Base-by-base conservation (phyloP, 257 asterid species). In the Striga asiatica region DNA sequence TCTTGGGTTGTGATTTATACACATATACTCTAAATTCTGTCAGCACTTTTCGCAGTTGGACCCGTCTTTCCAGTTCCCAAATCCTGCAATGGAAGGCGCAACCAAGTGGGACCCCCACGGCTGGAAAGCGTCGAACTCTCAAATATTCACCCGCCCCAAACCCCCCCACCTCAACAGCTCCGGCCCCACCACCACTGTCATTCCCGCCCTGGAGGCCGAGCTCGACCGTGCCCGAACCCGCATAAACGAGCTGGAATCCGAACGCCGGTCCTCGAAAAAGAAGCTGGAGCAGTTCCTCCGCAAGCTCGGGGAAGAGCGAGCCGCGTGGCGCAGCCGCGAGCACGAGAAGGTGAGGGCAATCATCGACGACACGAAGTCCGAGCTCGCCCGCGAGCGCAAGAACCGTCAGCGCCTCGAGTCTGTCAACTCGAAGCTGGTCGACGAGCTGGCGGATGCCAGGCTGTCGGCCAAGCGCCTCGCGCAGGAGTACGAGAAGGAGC, bases 101-200 rank as follows among this genome's bases (percentile, higher is more conserved):
- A 82, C 87, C 0, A 82, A 82, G 68, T 81, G 91, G 91, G 91
- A 76, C 53, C 87, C 84, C 0, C 62, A 70, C 39, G 67, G 70
- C 16, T 66, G 74, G 71, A 71, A 56, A 70, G 35, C 58, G 31
- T 70, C 74, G 4, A 68, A 71, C 5, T 78, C 20, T 58, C 72
- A 69, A 49, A 56, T 71, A 28, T 68, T 66, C 31, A 42, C 70
- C 60, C 76, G 28, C 23, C 35, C 67, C 4, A 72, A 66, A 54
- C 56, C 62, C 18, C 58, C 28, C 2, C 61, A 72, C 24, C 54
- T 56, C 29, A 73, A n/a, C 56, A 54, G 56, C 58, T 17, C 66
- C 31, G 32, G 27, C 71, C 68, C 27, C 35, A 18, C 67, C 19
- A 61, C 70, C 37, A 60, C 70, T 50, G 54, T 45, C 6, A 70